A percentile compares a stretch with the other conserved stretches of the same genome.
These are phyloP conservation scores for Pleurotus citrinopileatus DNA, from an alignment of 768 basidiomycete species.

Conservation along the genomic window DNA sequence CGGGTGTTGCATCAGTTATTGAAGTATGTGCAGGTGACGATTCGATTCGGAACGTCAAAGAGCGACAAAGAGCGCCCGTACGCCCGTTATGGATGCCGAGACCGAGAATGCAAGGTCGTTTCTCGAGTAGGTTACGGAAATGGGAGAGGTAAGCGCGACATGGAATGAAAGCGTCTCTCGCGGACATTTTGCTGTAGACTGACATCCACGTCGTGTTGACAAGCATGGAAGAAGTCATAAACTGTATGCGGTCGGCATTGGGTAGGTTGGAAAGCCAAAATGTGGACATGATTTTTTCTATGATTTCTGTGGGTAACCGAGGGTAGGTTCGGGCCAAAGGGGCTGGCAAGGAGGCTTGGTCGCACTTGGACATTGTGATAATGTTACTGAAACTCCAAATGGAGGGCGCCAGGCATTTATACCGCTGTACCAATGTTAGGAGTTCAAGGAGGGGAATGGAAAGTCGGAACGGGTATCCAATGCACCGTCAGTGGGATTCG, in stretches of 20 bases:
- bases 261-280: slow-evolving; percentile 31
- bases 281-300: slow-evolving; percentile 30
- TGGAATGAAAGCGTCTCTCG: slow-evolving; percentile 32
- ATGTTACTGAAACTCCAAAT: too few species aligned
- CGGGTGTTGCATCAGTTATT: background rate
- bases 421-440: too few species aligned
- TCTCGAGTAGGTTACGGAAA: slow-evolving; percentile 25
- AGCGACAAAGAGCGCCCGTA: slow-evolving; percentile 26
- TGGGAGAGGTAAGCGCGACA: slow-evolving; percentile 25
- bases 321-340: slow-evolving; percentile 1
- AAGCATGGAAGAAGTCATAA: slow-evolving; percentile 28
- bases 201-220: slow-evolving; percentile 31
- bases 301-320: slow-evolving; percentile 33
- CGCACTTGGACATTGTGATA: too few species aligned
- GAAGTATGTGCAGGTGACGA: background rate
- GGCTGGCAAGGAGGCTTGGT: too few species aligned
- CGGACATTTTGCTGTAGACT: slow-evolving; percentile 28
- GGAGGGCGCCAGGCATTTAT: too few species aligned
- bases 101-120: slow-evolving; percentile 15
- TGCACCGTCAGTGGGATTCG: too few species aligned
- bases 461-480: too few species aligned
- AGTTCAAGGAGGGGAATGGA: too few species aligned
- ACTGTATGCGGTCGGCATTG: slow-evolving; percentile 25
- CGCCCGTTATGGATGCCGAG: slow-evolving; percentile 11
- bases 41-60: slow-evolving; percentile 32